These are phyloP conservation scores for Geosmithia morbida DNA, from an alignment of 2,329 filamentous ascomycete species.

Conservation along the genomic window DNA sequence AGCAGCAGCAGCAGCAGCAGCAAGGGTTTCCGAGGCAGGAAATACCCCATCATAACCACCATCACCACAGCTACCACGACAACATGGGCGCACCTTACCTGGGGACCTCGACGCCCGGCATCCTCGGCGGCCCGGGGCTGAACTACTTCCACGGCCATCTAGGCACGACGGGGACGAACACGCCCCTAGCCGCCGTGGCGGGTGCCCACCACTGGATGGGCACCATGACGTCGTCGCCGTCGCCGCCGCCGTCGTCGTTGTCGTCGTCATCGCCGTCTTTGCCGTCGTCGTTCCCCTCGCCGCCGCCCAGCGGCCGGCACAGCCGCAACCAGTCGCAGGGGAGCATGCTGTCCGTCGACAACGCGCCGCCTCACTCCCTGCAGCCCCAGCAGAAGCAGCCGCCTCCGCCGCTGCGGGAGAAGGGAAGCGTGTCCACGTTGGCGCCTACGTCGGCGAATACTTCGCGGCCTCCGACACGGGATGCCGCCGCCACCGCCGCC, in stretches of 20 bases:
- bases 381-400: slow-evolving; percentile 32
- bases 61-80: slow-evolving; percentile 3
- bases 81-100: slow-evolving; percentile 42
- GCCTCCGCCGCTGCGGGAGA: slow-evolving; percentile 33
- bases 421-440: slow-evolving; percentile 48
- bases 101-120: slow-evolving; percentile 45
- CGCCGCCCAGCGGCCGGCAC: slow-evolving; percentile 11
- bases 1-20: neutral
- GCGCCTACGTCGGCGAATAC: slow-evolving; percentile 37
- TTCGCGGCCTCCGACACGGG: slow-evolving; percentile 43
- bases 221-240: slow-evolving; percentile 2
- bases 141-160: slow-evolving; percentile 75
- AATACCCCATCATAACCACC: neutral
- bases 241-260: slow-evolving; percentile 5
- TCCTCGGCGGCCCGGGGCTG: slow-evolving; percentile 61
- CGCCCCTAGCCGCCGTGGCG: slow-evolving; percentile 65
- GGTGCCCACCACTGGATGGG: slow-evolving; percentile 38
- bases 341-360: slow-evolving; percentile 27
- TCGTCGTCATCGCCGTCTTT: too few species aligned
- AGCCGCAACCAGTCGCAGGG: slow-evolving; percentile 30
- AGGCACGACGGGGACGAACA: slow-evolving; percentile 57
- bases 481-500: slow-evolving; percentile 19
- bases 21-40: neutral
- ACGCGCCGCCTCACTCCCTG: slow-evolving; percentile 17
- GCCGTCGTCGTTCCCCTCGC: slow-evolving; percentile 4